phyloP scores from a whole-genome alignment of 2,329 filamentous ascomycete genomes.

The Colletotrichum graminicola region DNA sequence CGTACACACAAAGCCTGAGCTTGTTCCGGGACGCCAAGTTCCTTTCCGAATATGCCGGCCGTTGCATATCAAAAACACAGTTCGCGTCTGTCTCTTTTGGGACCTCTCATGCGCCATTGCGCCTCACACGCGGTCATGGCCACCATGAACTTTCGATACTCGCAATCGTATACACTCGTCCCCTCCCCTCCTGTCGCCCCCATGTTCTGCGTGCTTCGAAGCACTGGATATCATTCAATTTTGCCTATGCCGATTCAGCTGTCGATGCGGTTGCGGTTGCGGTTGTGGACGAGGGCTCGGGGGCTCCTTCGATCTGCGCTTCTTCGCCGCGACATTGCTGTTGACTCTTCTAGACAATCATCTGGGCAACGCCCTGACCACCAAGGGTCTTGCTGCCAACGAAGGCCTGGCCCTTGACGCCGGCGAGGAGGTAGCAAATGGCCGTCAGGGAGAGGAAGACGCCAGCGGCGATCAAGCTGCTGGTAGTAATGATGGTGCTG shows the following conservation, averaged over 20 bases:
- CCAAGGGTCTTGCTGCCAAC: constrained; percentile 96
- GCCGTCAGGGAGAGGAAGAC: constrained; percentile 83
- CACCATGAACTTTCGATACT: constrained; percentile 4
- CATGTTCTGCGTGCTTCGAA: constrained; percentile 33
- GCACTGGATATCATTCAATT: constrained; percentile 39
- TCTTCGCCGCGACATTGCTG: constrained; percentile 9
- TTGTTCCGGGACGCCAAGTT: constrained; percentile 41
- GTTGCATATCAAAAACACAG: constrained; percentile 36
- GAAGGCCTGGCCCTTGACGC: constrained; percentile 85
- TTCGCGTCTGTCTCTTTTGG: constrained; percentile 10
- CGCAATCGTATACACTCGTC: constrained; percentile 32
- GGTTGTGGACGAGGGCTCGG: background rate
- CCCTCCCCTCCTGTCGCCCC: constrained; percentile 2
- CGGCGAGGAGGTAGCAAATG: constrained; percentile 84
- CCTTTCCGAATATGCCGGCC: constrained; percentile 40
- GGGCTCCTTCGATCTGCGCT: constrained; percentile 9
- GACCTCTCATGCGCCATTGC: background rate
- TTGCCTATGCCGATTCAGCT: constrained; percentile 18
- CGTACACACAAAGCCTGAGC: constrained; percentile 38
- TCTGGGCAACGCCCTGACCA: constrained; percentile 93
- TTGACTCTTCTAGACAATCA: constrained; percentile 80
- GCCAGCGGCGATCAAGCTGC: constrained; percentile 87
- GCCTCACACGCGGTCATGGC: constrained; percentile 8
- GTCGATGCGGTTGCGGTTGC: constrained; percentile 1
- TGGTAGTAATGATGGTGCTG: constrained; percentile 73